Evolutionary conservation across 768 basidiomycete genomes (phyloP).

Genomic region (Rhodotorula babjevae): DNA sequence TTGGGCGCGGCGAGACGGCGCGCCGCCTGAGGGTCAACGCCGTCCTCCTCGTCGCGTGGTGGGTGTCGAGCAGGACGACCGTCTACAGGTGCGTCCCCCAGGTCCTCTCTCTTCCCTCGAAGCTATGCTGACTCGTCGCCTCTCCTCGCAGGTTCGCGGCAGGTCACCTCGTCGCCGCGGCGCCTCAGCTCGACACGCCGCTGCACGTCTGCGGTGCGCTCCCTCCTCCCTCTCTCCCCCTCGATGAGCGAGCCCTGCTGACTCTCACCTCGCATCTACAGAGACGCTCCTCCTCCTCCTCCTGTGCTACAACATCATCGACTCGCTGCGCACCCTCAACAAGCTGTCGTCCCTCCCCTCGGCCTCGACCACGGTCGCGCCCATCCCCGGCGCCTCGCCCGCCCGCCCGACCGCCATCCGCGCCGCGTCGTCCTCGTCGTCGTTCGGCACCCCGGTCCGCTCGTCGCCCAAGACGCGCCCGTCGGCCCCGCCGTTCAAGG

Average conservation of each 20-base stretch:
- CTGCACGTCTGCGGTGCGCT: slow-evolving; percentile 23
- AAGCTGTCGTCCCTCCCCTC: slow-evolving; percentile 28
- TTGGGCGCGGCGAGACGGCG: slow-evolving; percentile 29
- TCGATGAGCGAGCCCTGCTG: background rate
- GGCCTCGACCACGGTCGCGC: slow-evolving; percentile 1
- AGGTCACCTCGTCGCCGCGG: slow-evolving; percentile 25
- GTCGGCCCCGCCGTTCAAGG: slow-evolving; percentile 10
- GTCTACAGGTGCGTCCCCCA: slow-evolving; percentile 12
- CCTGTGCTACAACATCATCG: slow-evolving; percentile 37
- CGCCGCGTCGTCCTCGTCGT: background rate
- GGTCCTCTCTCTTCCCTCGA: too few relatives aligned
- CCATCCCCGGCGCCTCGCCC: background rate
- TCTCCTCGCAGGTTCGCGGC: slow-evolving; percentile 16
- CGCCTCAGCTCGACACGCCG: slow-evolving; percentile 27
- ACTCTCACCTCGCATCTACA: background rate
- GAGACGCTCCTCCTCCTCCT: slow-evolving; percentile 29
- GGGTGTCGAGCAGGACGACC: slow-evolving; percentile 26
- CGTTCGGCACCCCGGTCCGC: slow-evolving; percentile 12
- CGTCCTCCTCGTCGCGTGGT: slow-evolving; percentile 30
- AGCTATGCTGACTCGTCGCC: background rate
- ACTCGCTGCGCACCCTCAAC: slow-evolving; percentile 26
- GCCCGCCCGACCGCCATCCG: slow-evolving; percentile 9
- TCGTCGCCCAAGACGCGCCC: slow-evolving; percentile 33
- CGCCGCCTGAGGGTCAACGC: slow-evolving; percentile 31
- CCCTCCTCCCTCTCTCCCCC: background rate